These are phyloP conservation scores for Selaginella moellendorffii DNA, from an alignment of 75 land plant species.

Conservation along the genomic window DNA sequence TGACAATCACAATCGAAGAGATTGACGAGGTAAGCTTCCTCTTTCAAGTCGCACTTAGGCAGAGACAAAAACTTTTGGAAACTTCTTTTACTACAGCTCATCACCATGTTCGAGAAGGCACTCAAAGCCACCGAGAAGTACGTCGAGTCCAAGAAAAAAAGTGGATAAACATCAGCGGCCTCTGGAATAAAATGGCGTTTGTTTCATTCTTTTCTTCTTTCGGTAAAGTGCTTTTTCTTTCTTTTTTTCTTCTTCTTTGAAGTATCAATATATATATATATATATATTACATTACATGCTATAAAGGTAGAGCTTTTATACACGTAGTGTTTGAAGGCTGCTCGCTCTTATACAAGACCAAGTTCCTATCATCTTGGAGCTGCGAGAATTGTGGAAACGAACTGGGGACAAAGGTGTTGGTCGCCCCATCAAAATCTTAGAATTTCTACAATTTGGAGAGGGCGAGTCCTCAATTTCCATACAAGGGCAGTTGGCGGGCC, in stretches of 20 bases:
- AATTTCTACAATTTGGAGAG: too few relatives aligned
- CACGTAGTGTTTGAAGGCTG: too few relatives aligned
- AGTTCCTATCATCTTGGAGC: too few relatives aligned
- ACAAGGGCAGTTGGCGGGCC: too few relatives aligned
- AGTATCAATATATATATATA: too few relatives aligned
- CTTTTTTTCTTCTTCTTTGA: background rate
- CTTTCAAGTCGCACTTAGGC: background rate
- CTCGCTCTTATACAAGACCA: too few relatives aligned
- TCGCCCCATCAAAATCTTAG: too few relatives aligned
- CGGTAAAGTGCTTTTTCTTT: background rate
- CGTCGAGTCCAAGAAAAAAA: conserved; percentile 30
- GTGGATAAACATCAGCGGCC: conserved; percentile 8
- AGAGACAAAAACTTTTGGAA: background rate
- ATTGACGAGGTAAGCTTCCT: conserved; percentile 42
- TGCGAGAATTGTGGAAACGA: too few relatives aligned
- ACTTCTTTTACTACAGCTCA: conserved; percentile 27
- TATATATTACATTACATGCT: too few relatives aligned
- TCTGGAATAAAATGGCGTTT: conserved; percentile 9
- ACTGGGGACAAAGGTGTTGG: too few relatives aligned
- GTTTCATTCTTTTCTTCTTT: background rate
- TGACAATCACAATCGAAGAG: conserved; percentile 52
- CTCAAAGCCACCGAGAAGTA: conserved; percentile 47
- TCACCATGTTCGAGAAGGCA: conserved; percentile 51
- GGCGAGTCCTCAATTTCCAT: too few relatives aligned
- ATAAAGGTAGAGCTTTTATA: too few relatives aligned